Evolutionary conservation across 2,329 filamentous ascomycete species (phyloP).

Genomic region (Ascochyta clinopodiicola): DNA sequence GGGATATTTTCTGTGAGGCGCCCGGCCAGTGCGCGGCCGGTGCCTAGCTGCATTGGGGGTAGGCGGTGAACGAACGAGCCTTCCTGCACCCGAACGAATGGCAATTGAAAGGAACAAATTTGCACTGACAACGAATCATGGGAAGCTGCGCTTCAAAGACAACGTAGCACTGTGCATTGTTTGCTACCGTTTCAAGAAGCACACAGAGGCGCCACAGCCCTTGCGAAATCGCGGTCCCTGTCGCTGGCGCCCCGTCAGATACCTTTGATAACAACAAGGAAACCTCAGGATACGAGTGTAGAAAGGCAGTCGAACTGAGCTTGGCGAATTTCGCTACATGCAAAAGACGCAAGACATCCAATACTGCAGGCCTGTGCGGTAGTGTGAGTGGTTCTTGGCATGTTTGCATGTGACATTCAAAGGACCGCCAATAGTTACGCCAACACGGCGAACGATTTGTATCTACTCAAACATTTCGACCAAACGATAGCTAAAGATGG

Average conservation of each 20-base stretch:
- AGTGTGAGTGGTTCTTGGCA: background rate
- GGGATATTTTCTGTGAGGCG: conserved; percentile 21
- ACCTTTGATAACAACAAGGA: background rate
- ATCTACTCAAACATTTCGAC: background rate
- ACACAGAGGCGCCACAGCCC: conserved; percentile 2
- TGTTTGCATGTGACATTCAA: background rate
- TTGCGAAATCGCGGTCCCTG: conserved; percentile 6
- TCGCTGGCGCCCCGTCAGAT: conserved; percentile 5
- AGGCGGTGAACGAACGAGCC: conserved; percentile 21
- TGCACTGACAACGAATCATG: conserved; percentile 7
- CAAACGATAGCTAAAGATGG: conserved; percentile 26
- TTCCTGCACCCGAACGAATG: conserved; percentile 16
- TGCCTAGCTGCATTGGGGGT: conserved; percentile 21
- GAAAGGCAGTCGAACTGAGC: background rate
- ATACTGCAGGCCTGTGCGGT: background rate
- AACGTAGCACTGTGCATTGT: background rate
- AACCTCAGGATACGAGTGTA: conserved; percentile 2
- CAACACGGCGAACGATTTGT: background rate
- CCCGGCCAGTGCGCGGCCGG: conserved; percentile 17
- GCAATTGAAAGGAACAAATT: conserved; percentile 6
- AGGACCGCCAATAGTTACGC: background rate
- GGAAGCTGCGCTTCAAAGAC: background rate
- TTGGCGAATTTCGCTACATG: background rate
- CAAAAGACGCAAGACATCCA: background rate
- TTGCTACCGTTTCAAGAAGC: background rate